Base-by-base conservation (phyloP, 2,329 filamentous ascomycete species). In the Venturia carpophila region DNA sequence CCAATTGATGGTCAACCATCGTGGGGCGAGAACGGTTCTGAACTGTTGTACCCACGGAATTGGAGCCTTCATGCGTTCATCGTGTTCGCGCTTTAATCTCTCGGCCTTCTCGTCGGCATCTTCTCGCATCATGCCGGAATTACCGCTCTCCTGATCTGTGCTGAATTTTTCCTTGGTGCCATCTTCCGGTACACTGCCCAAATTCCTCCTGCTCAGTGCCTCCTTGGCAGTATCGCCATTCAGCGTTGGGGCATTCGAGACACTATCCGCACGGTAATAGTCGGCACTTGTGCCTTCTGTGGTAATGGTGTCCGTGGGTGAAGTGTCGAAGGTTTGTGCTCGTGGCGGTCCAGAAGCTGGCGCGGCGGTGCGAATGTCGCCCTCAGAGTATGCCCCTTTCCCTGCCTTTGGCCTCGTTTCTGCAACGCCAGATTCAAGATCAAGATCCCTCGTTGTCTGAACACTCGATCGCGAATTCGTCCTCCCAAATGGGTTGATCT, bases 1-100 rank as follows among this genome's bases (percentile, higher is more conserved):
- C 64, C 64, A 66, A 19, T 67, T 67, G 47, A 67, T 67, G 2
- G 64, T 66, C 34, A 63, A 47, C 66, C 66, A 66, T 45, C 49
- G 64, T 30, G 65, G 65, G 45, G 41, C 66, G 15, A 66, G 63
- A 19, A 66, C 65, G 1, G 62, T 45, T 5, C 55, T n/a, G n/a
- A 67, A 19, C 47, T 67, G 66, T n/a, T 60, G 47, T 27, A 34
- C 45, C 30, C 62, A 21, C 17, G 61, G 60, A 21, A 67, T 66
- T n/a, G 66, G 66, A 1, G 27, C 60, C 27, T 60, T 55, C 52
- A 64, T 41, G 9, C 27, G 34, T 21, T 65, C 58, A 11, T 66
- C 43, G 60, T 58, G 63, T 27, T 58, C 52, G 17, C 49, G 47
- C 43, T 65, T 65, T 15, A 42, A n/a, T n/a, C 41, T 42, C 9